A percentile compares a stretch with the other conserved stretches of the same genome.
Conservation (phyloP, 768 basidiomycete genomes). For the Tylopilus sp. region DNA sequence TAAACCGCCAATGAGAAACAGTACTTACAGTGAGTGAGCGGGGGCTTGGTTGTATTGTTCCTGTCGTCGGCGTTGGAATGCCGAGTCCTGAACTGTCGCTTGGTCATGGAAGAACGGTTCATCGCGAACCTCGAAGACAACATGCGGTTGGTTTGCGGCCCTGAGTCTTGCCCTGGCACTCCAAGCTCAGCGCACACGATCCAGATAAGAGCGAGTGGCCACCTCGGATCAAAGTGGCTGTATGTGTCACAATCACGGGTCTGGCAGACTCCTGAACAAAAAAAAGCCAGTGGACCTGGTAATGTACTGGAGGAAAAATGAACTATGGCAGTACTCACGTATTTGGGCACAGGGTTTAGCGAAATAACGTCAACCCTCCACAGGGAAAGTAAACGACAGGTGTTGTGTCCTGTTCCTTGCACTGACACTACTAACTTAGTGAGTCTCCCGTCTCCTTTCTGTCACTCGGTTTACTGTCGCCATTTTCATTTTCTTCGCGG, state of each 20-base stretch:
- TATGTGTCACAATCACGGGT: constrained; percentile 1
- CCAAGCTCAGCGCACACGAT: neutral
- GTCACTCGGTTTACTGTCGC: neutral
- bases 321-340: neutral
- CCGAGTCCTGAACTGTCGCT: constrained; percentile 3
- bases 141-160: neutral
- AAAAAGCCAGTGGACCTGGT: neutral
- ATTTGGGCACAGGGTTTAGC: constrained; percentile 2
- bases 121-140: neutral
- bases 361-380: constrained; percentile 16
- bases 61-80: neutral
- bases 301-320: neutral
- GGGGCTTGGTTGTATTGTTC: constrained; percentile 3
- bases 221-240: constrained; percentile 10
- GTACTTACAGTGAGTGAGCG: constrained; percentile 28
- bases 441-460: constrained; percentile 3
- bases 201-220: neutral
- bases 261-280: neutral
- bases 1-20: neutral
- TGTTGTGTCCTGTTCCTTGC: constrained; percentile 1
- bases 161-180: neutral
- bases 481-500: neutral
- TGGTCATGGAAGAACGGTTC: constrained; percentile 14
- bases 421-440: constrained; percentile 5
- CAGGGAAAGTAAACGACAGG: neutral